Evolutionary conservation across 2,329 filamentous ascomycete species (phyloP), one percentile per base, ranked within the genome.

Genomic region (Sporothrix inflata): DNA sequence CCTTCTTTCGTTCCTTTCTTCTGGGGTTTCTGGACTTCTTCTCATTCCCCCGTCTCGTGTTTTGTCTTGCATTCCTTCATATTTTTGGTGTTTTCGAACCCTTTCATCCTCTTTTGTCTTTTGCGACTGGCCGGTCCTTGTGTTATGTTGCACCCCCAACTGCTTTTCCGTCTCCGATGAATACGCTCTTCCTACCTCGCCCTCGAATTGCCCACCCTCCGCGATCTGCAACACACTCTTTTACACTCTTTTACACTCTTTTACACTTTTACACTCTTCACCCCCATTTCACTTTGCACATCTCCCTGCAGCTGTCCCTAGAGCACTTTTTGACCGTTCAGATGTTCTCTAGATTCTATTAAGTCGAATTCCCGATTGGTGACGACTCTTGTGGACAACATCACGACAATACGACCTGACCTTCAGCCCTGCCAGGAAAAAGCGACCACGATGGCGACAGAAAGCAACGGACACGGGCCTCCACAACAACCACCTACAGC

Each of bases 61-160:
- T 71, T 57, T 71, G 45, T 61, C 53, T 70, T 60, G 49, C 53
- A 55, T 70, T 61, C 16, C 63, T 66, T 40, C 45, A n/a, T 42
- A 53, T 30, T 57, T 45, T n/a, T 57, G 51, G 34, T 55, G 49
- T 34, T 19, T 30, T 24, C 24, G 16, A 55, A 30, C 51, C 60
- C 14, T 8, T 21, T 12, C 19, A 45, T 27, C 5, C 60, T 65
- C 38, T 45, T 63, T 65, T 65, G 60, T 65, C 38, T 65, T 65
- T 45, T 65, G 38, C 38, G 21, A 27, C 12, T 65, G 38, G 60
- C 38, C 45, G 57, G 57, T 42, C n/a, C 38, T 63, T 42, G n/a
- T 42, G 57, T 24, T 42, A 24, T 40, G 57, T 42, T 53, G 66
- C 65, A 38, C 45, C 47, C 40, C 12, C 60, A 63, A 16, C n/a